Evolutionary conservation across 2,329 filamentous ascomycete genomes (phyloP), one percentile per base, ranked within the genome.

Genomic region (Scytalidium sp.): DNA sequence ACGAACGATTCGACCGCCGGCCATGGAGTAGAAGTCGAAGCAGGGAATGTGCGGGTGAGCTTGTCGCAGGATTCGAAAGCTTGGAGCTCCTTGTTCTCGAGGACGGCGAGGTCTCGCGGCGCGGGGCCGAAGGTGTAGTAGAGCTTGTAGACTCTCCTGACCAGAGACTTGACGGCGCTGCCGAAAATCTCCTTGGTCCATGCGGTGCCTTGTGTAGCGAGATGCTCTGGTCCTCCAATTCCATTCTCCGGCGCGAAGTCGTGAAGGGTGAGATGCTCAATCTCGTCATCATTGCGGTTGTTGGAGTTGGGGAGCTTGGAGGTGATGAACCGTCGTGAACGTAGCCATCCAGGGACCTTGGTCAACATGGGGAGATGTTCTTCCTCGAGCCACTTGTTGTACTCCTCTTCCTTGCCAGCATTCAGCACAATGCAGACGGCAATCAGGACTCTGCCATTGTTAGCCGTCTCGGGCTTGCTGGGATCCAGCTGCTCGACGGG

Each of bases 41-140:
- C 62, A 1, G 74, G 69, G 3, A 76, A 72, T 1, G 67, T 67
- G 8, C 43, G 45, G 2, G 58, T 52, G 23, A 62, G 50, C 21
- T 1, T 57, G 25, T 29, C 25, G 25, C 25, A 29, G 25, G 25
- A 29, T 29, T 29, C 25, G 13, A 45, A 43, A n/a, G 29, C 27
- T n/a, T 13, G 21, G n/a, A 51, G 27, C 11, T 42, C 27, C 27
- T 25, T 19, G 41, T 49, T 47, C 15, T 45, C 21, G 3, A 60
- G 50, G 4, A 36, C 13, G 15, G 74, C 60, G 3, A 93, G 73
- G 56, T 93, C 86, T 20, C 88, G 78, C 0, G 88, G 83, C 0
- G 81, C 88, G 0, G 87, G 79, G 0, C 89, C 88, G 61, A 96
- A 95, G 10, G 86, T 84, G 67, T 94, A 92, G 66, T 89, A 88